These are phyloP conservation scores for Gossypium anomalum DNA, from an alignment of 345 rosid species.

Conservation along the genomic window DNA sequence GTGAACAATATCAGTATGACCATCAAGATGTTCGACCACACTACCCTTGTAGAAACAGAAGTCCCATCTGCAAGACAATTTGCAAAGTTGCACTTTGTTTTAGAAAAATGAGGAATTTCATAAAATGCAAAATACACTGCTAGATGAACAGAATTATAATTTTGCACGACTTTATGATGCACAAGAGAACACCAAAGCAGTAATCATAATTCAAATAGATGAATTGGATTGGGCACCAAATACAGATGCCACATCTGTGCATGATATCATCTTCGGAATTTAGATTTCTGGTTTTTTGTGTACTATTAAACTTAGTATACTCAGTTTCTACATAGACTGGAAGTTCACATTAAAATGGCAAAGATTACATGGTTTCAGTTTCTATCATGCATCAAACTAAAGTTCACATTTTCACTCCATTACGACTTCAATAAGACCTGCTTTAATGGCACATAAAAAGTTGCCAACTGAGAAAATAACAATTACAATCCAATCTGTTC, in stretches of 20 bases:
- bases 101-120: not conserved
- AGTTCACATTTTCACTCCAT: not conserved
- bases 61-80: conserved; percentile 74
- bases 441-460: not conserved
- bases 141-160: conserved; percentile 3
- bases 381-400: not conserved
- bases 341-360: not conserved
- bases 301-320: conserved; percentile 2
- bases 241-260: not conserved
- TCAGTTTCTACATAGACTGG: not conserved
- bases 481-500: not conserved
- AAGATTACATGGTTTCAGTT: conserved; percentile 3
- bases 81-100: conserved; percentile 11
- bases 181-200: not conserved
- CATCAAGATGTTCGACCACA: conserved; percentile 90
- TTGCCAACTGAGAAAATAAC: not conserved
- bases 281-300: conserved; percentile 4
- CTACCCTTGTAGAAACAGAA: conserved; percentile 89
- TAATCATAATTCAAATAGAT: not conserved
- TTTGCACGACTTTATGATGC: not conserved
- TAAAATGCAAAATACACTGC: not conserved
- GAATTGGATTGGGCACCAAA: not conserved
- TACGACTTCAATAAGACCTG: not conserved
- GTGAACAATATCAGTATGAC: conserved; percentile 90
- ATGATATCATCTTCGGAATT: not conserved